phyloP scores from a whole-genome alignment of 1,284 basidiomycete species.

The Pseudozyma sp. region DNA sequence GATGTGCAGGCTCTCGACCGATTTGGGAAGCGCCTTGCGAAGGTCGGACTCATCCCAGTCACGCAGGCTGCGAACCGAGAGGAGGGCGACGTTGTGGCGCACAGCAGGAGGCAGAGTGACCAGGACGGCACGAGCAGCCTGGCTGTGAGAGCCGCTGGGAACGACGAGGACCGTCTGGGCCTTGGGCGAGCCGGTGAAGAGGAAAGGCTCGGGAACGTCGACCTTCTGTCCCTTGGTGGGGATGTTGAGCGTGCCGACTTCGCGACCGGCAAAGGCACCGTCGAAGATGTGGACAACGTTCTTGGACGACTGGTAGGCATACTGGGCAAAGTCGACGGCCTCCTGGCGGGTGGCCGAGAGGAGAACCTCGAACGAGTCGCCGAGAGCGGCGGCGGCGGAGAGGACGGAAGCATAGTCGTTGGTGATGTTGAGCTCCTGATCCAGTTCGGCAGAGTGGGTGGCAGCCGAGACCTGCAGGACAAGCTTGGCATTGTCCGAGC shows the following conservation, averaged over 20 bases:
- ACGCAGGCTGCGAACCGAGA: constrained; percentile 58
- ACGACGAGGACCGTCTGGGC: constrained; percentile 63
- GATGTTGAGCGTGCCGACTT: constrained; percentile 57
- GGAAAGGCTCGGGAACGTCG: constrained; percentile 75
- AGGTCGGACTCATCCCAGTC: constrained; percentile 63
- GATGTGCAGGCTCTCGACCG: constrained; percentile 61
- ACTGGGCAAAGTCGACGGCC: constrained; percentile 63
- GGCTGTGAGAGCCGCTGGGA: constrained; percentile 63
- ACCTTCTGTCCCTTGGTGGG: constrained; percentile 56
- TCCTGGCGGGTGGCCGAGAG: constrained; percentile 63
- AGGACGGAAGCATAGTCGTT: constrained; percentile 67
- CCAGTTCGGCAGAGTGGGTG: constrained; percentile 52
- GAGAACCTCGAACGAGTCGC: constrained; percentile 60
- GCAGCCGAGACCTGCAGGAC: constrained; percentile 67
- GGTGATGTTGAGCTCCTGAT: constrained; percentile 50
- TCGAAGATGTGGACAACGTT: constrained; percentile 67
- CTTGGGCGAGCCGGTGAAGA: constrained; percentile 62
- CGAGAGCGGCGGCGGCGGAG: constrained; percentile 58
- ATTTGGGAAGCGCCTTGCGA: constrained; percentile 50
- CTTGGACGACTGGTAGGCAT: constrained; percentile 56
- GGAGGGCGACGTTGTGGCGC: constrained; percentile 57
- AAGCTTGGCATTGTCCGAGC: constrained; percentile 54
- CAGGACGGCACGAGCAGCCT: constrained; percentile 60
- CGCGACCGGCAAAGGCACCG: constrained; percentile 62
- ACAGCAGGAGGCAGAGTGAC: constrained; percentile 47